Percentiles rank a stretch among this genome's conserved stretches.
phyloP scores from a whole-genome alignment of 2,329 filamentous ascomycete genomes.

The Penicillium sp. region DNA sequence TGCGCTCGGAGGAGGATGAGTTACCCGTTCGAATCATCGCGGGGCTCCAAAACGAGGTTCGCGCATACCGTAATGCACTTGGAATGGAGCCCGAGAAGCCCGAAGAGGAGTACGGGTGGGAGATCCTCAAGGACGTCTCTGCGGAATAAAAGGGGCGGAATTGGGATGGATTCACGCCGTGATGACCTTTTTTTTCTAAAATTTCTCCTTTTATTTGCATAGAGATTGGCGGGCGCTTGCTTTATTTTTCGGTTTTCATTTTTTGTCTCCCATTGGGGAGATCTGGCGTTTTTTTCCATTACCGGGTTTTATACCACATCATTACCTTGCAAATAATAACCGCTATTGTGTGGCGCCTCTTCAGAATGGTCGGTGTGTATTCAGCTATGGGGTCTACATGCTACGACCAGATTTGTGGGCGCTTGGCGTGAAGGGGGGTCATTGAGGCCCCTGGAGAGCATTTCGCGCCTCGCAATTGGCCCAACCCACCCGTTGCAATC shows the following conservation, averaged over 20 bases:
- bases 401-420: background rate
- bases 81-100: slow-evolving; percentile 50
- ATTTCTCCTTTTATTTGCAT: slow-evolving; percentile 1
- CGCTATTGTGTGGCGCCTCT: background rate
- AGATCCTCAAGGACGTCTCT: slow-evolving; percentile 46
- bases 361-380: background rate
- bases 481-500: background rate
- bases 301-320: background rate
- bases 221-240: background rate
- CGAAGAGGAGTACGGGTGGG: slow-evolving; percentile 52
- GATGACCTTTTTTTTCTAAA: slow-evolving; percentile 8
- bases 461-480: background rate
- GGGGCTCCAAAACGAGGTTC: slow-evolving; percentile 51
- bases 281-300: background rate
- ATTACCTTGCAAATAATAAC: background rate
- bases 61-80: slow-evolving; percentile 48
- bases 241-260: background rate
- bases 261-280: background rate
- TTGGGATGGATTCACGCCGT: slow-evolving; percentile 10
- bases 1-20: slow-evolving; percentile 51
- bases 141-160: slow-evolving; percentile 26
- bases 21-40: slow-evolving; percentile 45
- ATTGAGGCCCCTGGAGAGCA: background rate
- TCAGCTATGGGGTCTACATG: background rate
- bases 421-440: background rate